phyloP scores from a whole-genome alignment of 2,329 filamentous ascomycete species.

The Plenodomus tracheiphilus region DNA sequence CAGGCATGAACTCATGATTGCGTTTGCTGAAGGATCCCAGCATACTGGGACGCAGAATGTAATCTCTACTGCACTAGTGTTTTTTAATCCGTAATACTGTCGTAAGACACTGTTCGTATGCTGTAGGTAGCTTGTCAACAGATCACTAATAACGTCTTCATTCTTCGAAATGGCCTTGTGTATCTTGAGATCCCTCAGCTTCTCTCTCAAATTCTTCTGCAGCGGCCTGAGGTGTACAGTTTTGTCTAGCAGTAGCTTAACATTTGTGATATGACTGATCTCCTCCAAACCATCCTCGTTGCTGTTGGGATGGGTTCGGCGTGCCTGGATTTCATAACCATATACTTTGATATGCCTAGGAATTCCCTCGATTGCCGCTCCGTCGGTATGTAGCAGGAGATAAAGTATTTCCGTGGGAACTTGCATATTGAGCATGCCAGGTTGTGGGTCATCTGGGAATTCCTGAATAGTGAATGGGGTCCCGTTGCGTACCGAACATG shows the following conservation, averaged over 20 bases:
- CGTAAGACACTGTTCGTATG: slow-evolving; percentile 2
- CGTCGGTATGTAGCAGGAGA: not conserved
- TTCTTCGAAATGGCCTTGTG: slow-evolving; percentile 3
- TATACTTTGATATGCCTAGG: not conserved
- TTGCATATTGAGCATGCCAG: not conserved
- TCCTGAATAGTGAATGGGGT: slow-evolving; percentile 3
- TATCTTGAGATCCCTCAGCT: not conserved
- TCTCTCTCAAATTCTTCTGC: not conserved
- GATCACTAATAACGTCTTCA: slow-evolving; percentile 7
- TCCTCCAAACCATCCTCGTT: too few relatives aligned
- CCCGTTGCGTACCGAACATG: not conserved
- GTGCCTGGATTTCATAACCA: not conserved
- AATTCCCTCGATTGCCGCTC: too few relatives aligned
- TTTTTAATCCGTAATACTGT: not conserved
- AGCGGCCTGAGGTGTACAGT: not conserved
- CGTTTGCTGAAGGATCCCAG: slow-evolving; percentile 9
- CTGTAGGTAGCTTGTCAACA: slow-evolving; percentile 2
- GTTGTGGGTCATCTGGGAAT: slow-evolving; percentile 7
- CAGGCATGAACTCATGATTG: slow-evolving; percentile 4
- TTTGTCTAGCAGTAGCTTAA: slow-evolving; percentile 5
- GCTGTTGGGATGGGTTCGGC: not conserved
- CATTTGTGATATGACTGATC: not conserved
- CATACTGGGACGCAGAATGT: slow-evolving; percentile 16
- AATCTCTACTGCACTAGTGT: slow-evolving; percentile 12
- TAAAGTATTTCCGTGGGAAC: slow-evolving; percentile 15